Percentiles rank a stretch among this genome's conserved stretches.
Evolutionary conservation across 768 basidiomycete genomes (phyloP).

Genomic region (Termitomyces sp.): DNA sequence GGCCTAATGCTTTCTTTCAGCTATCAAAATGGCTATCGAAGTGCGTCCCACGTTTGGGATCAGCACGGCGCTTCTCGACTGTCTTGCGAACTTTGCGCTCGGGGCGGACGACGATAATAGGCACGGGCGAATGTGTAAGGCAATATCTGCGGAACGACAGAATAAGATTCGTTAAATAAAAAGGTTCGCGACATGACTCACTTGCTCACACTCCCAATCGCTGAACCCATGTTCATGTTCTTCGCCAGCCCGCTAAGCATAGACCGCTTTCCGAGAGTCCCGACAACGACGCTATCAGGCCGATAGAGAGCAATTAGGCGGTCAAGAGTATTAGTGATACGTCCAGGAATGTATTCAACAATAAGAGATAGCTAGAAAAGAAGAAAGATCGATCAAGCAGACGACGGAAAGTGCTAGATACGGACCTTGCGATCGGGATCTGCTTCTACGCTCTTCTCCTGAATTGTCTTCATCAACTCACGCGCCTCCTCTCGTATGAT

Average conservation of each 20-base stretch:
- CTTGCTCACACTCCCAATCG: conserved; percentile 55
- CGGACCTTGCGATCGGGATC: conserved; percentile 75
- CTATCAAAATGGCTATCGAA: conserved; percentile 44
- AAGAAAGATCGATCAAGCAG: neutral
- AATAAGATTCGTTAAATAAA: neutral
- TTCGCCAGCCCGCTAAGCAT: conserved; percentile 37
- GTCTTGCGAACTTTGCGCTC: conserved; percentile 85
- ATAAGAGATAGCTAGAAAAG: conserved; percentile 73
- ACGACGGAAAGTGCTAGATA: neutral
- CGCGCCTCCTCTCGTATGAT: conserved; percentile 82
- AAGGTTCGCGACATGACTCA: conserved; percentile 13
- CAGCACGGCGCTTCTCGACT: conserved; percentile 79
- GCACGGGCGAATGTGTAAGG: conserved; percentile 90
- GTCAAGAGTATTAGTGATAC: conserved; percentile 85
- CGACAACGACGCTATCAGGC: conserved; percentile 91
- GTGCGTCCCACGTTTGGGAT: conserved; percentile 85
- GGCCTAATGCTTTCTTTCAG: neutral
- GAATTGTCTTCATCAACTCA: conserved; percentile 74
- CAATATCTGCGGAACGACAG: conserved; percentile 56
- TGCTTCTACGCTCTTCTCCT: conserved; percentile 75
- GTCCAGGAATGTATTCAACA: conserved; percentile 92
- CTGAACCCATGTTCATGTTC: conserved; percentile 31
- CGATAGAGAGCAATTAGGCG: conserved; percentile 90
- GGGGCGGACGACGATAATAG: conserved; percentile 92
- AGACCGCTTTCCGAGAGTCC: conserved; percentile 69